These are phyloP conservation scores for Rhododendron williamsianum DNA, from an alignment of 148 eudicot genomes.

Conservation along the genomic window DNA sequence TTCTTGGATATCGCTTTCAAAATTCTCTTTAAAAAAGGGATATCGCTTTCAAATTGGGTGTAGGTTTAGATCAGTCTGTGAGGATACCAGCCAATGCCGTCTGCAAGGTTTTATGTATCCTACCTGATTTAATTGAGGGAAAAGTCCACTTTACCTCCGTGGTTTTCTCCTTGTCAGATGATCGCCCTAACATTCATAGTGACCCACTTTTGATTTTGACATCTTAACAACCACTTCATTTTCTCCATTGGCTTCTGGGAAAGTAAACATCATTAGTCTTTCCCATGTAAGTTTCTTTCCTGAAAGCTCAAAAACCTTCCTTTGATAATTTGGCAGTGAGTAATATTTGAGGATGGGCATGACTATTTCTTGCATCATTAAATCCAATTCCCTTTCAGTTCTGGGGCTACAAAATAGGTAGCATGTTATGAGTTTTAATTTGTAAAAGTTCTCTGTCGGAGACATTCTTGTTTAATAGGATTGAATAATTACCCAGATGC, in stretches of 20 bases:
- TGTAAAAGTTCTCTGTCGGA: not conserved
- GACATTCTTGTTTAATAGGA: not conserved
- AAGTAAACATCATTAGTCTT: not conserved
- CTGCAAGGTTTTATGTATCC: not conserved
- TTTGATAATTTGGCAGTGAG: not conserved
- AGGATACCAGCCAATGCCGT: not conserved
- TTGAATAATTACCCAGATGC: not conserved
- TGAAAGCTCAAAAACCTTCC: not conserved
- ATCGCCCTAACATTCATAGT: not conserved
- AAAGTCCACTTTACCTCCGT: not conserved
- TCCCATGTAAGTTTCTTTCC: not conserved
- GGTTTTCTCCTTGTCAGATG: not conserved
- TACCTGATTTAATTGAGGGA: not conserved
- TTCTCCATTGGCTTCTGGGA: slow-evolving; percentile 1
- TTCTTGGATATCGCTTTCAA: not conserved
- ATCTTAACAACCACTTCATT: not conserved
- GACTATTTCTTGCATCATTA: not conserved
- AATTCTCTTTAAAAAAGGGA: too few relatives aligned
- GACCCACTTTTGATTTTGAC: not conserved
- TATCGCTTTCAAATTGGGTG: not conserved
- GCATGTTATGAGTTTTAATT: not conserved
- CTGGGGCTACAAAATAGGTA: not conserved
- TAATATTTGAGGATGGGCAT: not conserved
- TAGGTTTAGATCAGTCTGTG: not conserved
- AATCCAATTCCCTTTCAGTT: not conserved